A percentile compares a stretch with the other conserved stretches of the same genome.
These are phyloP conservation scores for Tilletia walkeri DNA, from an alignment of 1,284 basidiomycete species.

Conservation along the genomic window DNA sequence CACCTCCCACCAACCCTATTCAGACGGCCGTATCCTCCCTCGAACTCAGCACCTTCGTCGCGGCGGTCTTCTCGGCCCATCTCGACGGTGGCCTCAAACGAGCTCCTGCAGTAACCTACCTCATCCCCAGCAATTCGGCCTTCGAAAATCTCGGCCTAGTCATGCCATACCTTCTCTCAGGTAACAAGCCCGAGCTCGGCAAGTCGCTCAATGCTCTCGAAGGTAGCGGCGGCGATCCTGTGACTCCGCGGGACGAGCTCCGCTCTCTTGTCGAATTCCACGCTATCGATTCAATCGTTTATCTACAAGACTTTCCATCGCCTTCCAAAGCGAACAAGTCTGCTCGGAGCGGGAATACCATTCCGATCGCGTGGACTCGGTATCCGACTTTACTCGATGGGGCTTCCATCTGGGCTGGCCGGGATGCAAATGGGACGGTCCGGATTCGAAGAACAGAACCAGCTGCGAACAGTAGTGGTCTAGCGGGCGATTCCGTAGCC, in stretches of 20 bases:
- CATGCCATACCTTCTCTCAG: conserved; percentile 74
- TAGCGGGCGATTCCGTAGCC: neutral
- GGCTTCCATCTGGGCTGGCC: conserved; percentile 49
- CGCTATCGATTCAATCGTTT: conserved; percentile 73
- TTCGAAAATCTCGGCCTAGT: conserved; percentile 85
- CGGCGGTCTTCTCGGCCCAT: conserved; percentile 60
- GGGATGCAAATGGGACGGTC: conserved; percentile 31
- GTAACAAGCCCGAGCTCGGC: neutral
- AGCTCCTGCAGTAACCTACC: conserved; percentile 71
- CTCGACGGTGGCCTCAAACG: conserved; percentile 37
- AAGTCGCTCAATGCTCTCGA: conserved; percentile 59
- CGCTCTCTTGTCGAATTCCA: conserved; percentile 82
- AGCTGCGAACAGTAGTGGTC: too few species aligned
- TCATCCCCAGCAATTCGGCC: conserved; percentile 83
- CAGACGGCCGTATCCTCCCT: conserved; percentile 78
- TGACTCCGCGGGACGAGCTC: conserved; percentile 63
- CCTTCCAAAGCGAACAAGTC: conserved; percentile 19
- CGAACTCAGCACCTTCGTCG: conserved; percentile 68
- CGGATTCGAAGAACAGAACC: conserved; percentile 24
- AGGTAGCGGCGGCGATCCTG: conserved; percentile 39
- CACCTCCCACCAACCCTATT: conserved; percentile 77
- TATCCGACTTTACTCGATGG: conserved; percentile 57
- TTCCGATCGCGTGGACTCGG: conserved; percentile 23
- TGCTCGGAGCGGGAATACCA: neutral
- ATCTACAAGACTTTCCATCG: conserved; percentile 64